A percentile compares a stretch with the other conserved stretches of the same genome.
These are phyloP conservation scores for Pyrus pyrifolia DNA, from an alignment of 306 rosid genomes.

Conservation along the genomic window DNA sequence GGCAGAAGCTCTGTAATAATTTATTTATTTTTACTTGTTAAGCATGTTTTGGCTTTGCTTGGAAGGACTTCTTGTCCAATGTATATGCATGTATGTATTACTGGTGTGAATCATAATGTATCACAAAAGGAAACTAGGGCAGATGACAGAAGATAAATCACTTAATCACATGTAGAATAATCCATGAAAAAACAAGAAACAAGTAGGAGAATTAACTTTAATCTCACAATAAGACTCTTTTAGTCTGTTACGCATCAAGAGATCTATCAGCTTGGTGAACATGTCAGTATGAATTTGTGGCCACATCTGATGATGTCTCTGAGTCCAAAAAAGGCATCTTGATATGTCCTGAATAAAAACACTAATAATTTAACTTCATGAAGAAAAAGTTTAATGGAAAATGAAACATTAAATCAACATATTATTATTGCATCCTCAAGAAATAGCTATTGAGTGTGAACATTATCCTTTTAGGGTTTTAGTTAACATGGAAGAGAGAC, in stretches of 20 bases:
- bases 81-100: background rate
- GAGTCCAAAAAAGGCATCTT: slow-evolving; percentile 93
- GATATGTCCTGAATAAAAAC: slow-evolving; percentile 69
- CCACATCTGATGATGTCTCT: slow-evolving; percentile 95
- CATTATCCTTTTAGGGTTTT: background rate
- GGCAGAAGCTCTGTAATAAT: background rate
- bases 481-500: background rate
- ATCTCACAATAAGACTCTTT: slow-evolving; percentile 85
- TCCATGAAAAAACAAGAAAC: background rate
- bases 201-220: slow-evolving; percentile 50
- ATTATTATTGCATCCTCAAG: background rate
- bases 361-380: background rate
- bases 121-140: background rate
- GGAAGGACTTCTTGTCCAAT: background rate
- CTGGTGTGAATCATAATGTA: background rate
- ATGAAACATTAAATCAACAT: slow-evolving; percentile 1
- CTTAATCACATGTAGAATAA: background rate
- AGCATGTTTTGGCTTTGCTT: background rate
- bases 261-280: slow-evolving; percentile 73
- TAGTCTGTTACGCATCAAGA: slow-evolving; percentile 74
- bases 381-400: background rate
- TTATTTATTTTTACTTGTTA: background rate
- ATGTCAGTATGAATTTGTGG: slow-evolving; percentile 88
- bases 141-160: background rate
- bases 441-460: background rate